phyloP scores from a whole-genome alignment of 2,329 filamentous ascomycete species.

The Exserohilum turcica region DNA sequence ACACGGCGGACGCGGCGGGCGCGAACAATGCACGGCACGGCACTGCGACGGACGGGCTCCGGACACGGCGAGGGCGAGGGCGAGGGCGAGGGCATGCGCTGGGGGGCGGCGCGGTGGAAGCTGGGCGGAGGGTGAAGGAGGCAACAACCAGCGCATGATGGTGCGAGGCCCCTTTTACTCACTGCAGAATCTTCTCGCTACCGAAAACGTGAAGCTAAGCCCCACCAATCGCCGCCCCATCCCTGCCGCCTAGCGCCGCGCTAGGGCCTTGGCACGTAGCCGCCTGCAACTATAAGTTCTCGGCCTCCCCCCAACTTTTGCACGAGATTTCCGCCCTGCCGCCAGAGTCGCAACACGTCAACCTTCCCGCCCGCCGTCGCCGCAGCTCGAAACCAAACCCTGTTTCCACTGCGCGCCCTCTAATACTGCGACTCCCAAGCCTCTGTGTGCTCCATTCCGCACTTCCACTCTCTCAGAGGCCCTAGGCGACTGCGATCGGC shows the following conservation, averaged over 20 bases:
- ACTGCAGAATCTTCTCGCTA: slow-evolving; percentile 36
- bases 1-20: no score
- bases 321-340: slow-evolving; percentile 37
- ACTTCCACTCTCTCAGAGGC: slow-evolving; percentile 40
- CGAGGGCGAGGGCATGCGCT: no score
- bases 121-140: slow-evolving; percentile 17
- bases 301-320: slow-evolving; percentile 30
- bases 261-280: slow-evolving; percentile 15
- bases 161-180: slow-evolving; percentile 31
- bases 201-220: slow-evolving; percentile 27
- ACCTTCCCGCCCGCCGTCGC: slow-evolving; percentile 31
- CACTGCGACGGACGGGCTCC: neutral
- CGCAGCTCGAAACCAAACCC: slow-evolving; percentile 35
- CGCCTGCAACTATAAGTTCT: slow-evolving; percentile 29
- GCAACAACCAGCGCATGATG: slow-evolving; percentile 25
- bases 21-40: neutral
- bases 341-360: slow-evolving; percentile 34
- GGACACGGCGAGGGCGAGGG: no score
- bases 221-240: slow-evolving; percentile 11
- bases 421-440: slow-evolving; percentile 35
- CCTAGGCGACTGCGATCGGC: slow-evolving; percentile 33
- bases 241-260: slow-evolving; percentile 18
- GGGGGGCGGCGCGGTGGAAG: slow-evolving; percentile 17
- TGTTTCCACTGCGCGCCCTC: slow-evolving; percentile 39
- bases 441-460: slow-evolving; percentile 30